These are phyloP conservation scores for Aspergillus persii DNA, from an alignment of 2,329 filamentous ascomycete species.

Conservation along the genomic window DNA sequence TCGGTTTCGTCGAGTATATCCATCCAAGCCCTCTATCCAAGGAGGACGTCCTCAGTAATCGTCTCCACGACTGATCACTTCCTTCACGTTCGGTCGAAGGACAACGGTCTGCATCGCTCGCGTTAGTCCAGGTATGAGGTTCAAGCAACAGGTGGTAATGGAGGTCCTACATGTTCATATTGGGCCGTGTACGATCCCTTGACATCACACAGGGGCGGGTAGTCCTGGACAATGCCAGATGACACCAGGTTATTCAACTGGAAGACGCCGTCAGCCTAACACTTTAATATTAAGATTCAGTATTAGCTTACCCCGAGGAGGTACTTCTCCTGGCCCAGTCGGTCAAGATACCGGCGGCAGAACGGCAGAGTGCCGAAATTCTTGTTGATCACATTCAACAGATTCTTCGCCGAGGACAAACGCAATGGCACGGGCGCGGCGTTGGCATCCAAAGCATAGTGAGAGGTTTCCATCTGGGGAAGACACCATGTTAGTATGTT, in stretches of 20 bases:
- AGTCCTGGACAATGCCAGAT: slow-evolving; percentile 81
- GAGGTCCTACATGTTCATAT: slow-evolving; percentile 78
- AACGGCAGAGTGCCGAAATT: slow-evolving; percentile 93
- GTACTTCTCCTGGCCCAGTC: slow-evolving; percentile 93
- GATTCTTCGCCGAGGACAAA: slow-evolving; percentile 76
- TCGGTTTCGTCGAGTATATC: background rate
- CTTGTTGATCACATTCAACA: slow-evolving; percentile 89
- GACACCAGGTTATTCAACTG: slow-evolving; percentile 83
- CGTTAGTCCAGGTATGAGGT: background rate
- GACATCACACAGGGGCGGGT: slow-evolving; percentile 84
- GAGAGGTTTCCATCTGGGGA: slow-evolving; percentile 70
- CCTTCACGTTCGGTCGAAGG: slow-evolving; percentile 76
- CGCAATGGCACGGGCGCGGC: slow-evolving; percentile 73
- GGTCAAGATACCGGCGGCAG: slow-evolving; percentile 85
- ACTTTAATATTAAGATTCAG: background rate
- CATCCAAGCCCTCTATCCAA: background rate
- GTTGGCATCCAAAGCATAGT: slow-evolving; percentile 76
- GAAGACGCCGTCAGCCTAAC: slow-evolving; percentile 4
- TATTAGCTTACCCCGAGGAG: slow-evolving; percentile 68
- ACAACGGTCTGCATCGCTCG: slow-evolving; percentile 62
- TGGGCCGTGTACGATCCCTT: slow-evolving; percentile 95
- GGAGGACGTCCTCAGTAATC: slow-evolving; percentile 62
- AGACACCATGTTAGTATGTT: slow-evolving; percentile 6
- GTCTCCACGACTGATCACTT: slow-evolving; percentile 81
- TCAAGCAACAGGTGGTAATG: background rate